Percentiles rank a stretch among this genome's conserved stretches.
These are phyloP conservation scores for Rosa rugosa DNA, from an alignment of 306 rosid genomes.

Conservation along the genomic window DNA sequence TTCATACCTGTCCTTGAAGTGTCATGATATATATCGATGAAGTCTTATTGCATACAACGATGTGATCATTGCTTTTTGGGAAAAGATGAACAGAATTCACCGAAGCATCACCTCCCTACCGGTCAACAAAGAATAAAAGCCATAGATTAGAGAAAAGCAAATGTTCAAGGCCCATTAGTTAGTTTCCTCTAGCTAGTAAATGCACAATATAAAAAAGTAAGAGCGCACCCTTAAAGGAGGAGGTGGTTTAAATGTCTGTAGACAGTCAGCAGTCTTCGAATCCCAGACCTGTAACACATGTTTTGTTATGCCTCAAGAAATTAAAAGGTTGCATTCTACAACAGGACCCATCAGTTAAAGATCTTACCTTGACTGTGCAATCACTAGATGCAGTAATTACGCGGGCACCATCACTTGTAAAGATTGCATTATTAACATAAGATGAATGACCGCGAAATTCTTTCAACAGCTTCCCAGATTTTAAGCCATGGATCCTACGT, in stretches of 20 bases:
- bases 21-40: conserved; percentile 97
- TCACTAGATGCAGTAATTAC: conserved; percentile 95
- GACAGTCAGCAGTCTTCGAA: conserved; percentile 80
- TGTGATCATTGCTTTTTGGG: conserved; percentile 85
- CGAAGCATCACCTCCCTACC: conserved; percentile 96
- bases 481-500: conserved; percentile 85
- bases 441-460: conserved; percentile 97
- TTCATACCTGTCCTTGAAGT: conserved; percentile 93
- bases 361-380: conserved; percentile 83
- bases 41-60: conserved; percentile 92
- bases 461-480: conserved; percentile 92
- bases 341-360: background rate
- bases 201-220: background rate
- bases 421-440: conserved; percentile 90
- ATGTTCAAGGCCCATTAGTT: background rate
- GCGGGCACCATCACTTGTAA: conserved; percentile 85
- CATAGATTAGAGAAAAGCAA: conserved; percentile 27
- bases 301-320: conserved; percentile 9
- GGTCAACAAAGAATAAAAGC: conserved; percentile 30
- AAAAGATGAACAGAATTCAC: conserved; percentile 92
- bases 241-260: conserved; percentile 96
- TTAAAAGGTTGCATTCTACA: background rate
- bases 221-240: conserved; percentile 83
- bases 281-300: conserved; percentile 80
- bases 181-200: conserved; percentile 17